Conservation (phyloP, 1,284 basidiomycete genomes). For the Caloboletus firmus region DNA sequence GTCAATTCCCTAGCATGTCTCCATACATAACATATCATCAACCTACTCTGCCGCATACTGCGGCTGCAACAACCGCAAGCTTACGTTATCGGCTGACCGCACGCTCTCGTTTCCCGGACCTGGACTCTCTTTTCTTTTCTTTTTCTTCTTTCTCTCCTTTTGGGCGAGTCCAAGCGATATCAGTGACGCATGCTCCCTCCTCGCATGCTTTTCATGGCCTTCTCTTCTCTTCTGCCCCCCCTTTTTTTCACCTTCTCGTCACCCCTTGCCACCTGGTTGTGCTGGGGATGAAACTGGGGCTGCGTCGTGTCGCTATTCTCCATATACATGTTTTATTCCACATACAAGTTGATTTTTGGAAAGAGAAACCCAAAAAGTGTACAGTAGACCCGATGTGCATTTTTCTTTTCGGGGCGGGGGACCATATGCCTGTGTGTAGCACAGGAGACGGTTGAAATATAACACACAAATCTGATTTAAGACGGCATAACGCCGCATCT, state of each 20-base stretch:
- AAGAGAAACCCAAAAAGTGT: background rate
- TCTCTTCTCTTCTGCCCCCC: background rate
- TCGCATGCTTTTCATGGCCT: background rate
- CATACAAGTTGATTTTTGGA: background rate
- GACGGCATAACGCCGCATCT: background rate
- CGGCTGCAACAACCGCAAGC: background rate
- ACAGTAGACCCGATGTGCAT: background rate
- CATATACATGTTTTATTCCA: background rate
- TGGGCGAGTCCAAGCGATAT: background rate
- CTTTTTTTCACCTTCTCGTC: too few relatives aligned
- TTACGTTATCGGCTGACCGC: background rate
- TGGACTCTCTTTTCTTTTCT: background rate
- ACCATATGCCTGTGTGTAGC: background rate
- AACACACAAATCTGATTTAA: background rate
- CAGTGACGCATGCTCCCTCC: background rate
- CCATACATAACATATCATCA: slow-evolving; percentile 31
- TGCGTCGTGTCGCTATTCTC: background rate
- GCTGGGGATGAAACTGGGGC: background rate
- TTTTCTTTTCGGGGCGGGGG: background rate
- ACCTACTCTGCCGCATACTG: slow-evolving; percentile 13
- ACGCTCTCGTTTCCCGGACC: background rate
- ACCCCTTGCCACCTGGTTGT: background rate
- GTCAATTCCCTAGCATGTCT: slow-evolving; percentile 26
- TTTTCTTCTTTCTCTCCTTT: background rate
- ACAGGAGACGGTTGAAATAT: background rate